Evolutionary conservation across 805 yeast species (phyloP).

Genomic region (Komagataella phaffii): DNA sequence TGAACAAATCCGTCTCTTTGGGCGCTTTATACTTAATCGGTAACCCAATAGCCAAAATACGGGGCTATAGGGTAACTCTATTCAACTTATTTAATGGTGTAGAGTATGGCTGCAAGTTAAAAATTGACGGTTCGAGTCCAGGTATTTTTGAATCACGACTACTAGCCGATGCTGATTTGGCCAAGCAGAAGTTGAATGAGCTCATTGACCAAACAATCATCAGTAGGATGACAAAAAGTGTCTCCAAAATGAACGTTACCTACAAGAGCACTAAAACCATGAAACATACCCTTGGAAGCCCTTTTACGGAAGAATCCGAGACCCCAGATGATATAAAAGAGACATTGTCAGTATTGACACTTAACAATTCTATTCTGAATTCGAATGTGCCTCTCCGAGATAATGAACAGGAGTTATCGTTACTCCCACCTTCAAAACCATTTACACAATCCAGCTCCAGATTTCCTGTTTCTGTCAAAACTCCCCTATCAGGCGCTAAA

Average conservation of each 20-base stretch:
- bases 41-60: constrained; percentile 20
- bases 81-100: constrained; percentile 45
- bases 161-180: constrained; percentile 34
- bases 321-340: background rate
- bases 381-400: background rate
- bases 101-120: constrained; percentile 28
- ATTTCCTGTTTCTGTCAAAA: background rate
- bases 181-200: constrained; percentile 27
- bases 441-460: background rate
- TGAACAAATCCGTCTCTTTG: constrained; percentile 11
- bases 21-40: constrained; percentile 18
- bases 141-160: constrained; percentile 48
- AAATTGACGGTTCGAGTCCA: constrained; percentile 47
- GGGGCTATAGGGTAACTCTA: constrained; percentile 38
- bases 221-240: constrained; percentile 22
- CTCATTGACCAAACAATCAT: constrained; percentile 22
- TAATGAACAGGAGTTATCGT: background rate
- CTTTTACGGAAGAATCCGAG: background rate
- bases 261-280: background rate
- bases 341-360: background rate
- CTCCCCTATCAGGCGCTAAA: background rate
- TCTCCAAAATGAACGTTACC: constrained; percentile 17
- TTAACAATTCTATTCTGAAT: background rate
- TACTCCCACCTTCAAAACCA: background rate
- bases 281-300: background rate